Percentiles rank a stretch among this genome's conserved stretches.
Evolutionary conservation across 139 green algal species (phyloP).

Genomic region (Medakamo hakoo): DNA sequence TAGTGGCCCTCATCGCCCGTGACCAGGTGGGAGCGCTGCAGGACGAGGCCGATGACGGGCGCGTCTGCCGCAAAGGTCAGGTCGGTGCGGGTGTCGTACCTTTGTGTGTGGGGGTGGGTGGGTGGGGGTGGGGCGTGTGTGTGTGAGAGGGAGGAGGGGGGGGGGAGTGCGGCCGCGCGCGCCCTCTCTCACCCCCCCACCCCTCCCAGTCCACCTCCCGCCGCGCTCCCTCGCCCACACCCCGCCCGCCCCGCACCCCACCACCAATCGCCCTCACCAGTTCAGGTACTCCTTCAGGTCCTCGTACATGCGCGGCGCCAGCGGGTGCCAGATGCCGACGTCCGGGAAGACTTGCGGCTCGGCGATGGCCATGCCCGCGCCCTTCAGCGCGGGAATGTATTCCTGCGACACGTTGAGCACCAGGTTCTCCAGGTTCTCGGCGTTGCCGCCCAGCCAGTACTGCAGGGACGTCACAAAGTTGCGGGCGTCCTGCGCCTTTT

Average conservation of each 20-base stretch:
- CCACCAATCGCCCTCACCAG: no score
- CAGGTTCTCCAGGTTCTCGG: conserved; percentile 97
- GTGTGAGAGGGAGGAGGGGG: background rate
- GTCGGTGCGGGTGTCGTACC: conserved; percentile 88
- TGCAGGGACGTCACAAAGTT: conserved; percentile 87
- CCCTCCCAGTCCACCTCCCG: background rate
- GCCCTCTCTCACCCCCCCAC: background rate
- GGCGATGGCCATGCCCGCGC: conserved; percentile 42
- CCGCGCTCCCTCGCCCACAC: no score
- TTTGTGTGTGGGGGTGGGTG: background rate
- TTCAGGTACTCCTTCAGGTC: conserved; percentile 99
- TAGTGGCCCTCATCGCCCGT: conserved; percentile 97
- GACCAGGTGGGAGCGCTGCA: conserved; percentile 95
- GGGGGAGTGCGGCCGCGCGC: background rate
- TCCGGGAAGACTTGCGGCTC: conserved; percentile 90
- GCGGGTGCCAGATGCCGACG: conserved; percentile 94
- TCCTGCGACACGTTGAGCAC: conserved; percentile 62
- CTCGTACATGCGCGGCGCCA: conserved; percentile 77
- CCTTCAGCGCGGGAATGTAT: conserved; percentile 81
- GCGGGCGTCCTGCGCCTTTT: conserved; percentile 73
- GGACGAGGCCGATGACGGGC: conserved; percentile 85
- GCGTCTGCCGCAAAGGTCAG: conserved; percentile 68
- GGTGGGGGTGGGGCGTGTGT: background rate
- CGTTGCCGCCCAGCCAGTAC: conserved; percentile 97
- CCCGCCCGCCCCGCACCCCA: no score